These are phyloP conservation scores for Mortierella sp. DNA, from an alignment of 371 early-diverging fungal genomes.

Conservation along the genomic window DNA sequence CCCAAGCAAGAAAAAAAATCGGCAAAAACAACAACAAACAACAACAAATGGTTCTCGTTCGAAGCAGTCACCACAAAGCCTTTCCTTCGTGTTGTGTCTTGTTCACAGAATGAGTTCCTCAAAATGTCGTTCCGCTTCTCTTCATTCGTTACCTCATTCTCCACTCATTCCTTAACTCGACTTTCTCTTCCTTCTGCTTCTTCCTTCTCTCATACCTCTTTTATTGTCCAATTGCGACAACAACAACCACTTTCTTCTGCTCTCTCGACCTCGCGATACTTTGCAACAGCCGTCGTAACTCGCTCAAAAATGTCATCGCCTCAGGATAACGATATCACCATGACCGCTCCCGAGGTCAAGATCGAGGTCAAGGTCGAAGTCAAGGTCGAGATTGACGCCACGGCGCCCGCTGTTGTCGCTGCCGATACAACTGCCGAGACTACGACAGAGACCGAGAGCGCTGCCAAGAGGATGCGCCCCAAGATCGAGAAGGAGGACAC, in stretches of 20 bases:
- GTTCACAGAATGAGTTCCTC: not conserved
- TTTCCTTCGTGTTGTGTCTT: no score
- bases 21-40: no score
- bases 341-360: conserved; percentile 1
- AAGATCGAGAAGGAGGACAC: conserved; percentile 44
- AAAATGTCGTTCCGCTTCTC: not conserved
- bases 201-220: not conserved
- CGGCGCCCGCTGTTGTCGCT: not conserved
- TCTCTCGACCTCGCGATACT: not conserved
- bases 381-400: not conserved
- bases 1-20: no score
- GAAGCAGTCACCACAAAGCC: not conserved
- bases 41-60: not conserved
- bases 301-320: conserved; percentile 6
- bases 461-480: conserved; percentile 33
- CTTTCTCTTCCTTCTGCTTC: not conserved
- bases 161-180: not conserved
- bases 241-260: not conserved
- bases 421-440: conserved; percentile 7
- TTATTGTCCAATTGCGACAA: not conserved
- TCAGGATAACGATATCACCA: not conserved
- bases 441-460: conserved; percentile 6
- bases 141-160: not conserved
- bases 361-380: not conserved
- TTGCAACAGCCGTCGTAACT: not conserved